Evolutionary conservation across 768 basidiomycete species (phyloP).

Genomic region (Sporobolomyces roseus): DNA sequence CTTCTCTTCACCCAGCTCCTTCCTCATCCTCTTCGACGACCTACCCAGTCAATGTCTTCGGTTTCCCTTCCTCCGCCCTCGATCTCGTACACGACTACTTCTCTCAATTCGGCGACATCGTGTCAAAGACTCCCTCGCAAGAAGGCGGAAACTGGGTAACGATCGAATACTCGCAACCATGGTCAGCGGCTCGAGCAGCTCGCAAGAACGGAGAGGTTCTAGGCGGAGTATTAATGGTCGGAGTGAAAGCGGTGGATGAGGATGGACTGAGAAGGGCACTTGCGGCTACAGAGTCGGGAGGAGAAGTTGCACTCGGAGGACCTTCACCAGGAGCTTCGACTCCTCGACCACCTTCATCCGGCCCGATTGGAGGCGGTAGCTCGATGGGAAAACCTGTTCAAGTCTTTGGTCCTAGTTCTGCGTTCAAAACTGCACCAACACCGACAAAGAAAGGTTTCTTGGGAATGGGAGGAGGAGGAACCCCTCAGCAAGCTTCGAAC

Average conservation of each 20-base stretch:
- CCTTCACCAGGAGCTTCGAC: neutral
- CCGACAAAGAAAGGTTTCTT: constrained; percentile 35
- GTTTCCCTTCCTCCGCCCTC: constrained; percentile 79
- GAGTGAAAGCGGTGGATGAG: constrained; percentile 56
- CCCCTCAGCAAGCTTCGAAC: constrained; percentile 2
- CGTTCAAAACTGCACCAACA: constrained; percentile 39
- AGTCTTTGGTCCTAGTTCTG: constrained; percentile 29
- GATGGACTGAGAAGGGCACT: constrained; percentile 31
- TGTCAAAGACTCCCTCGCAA: constrained; percentile 63
- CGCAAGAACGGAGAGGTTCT: constrained; percentile 78
- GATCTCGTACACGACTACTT: constrained; percentile 54
- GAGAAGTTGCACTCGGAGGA: neutral
- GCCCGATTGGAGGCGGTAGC: neutral
- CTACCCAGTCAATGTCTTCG: constrained; percentile 65
- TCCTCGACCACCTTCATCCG: neutral
- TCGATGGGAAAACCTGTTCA: constrained; percentile 29
- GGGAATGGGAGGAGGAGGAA: constrained; percentile 7
- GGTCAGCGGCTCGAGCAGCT: constrained; percentile 72
- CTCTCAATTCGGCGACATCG: constrained; percentile 56
- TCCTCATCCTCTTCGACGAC: constrained; percentile 1
- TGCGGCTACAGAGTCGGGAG: constrained; percentile 2
- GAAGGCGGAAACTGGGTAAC: constrained; percentile 77
- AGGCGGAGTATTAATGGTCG: constrained; percentile 67
- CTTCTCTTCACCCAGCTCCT: neutral
- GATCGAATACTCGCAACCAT: constrained; percentile 67